Evolutionary conservation across 2,329 filamentous ascomycete genomes (phyloP).

Genomic region (Exophiala oligosperma): DNA sequence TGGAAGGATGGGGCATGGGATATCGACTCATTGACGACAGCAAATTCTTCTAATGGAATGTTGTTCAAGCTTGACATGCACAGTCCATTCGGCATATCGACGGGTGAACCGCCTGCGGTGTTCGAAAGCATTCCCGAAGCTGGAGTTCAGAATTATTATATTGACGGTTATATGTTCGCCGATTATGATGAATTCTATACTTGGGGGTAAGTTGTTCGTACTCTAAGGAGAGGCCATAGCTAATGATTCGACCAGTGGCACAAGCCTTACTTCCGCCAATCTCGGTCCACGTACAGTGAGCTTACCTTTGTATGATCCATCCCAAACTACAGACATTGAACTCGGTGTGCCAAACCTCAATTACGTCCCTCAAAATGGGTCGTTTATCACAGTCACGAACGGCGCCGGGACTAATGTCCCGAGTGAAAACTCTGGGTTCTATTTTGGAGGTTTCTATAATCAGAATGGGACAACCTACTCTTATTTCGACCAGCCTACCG

Average conservation of each 20-base stretch:
- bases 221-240: slow-evolving; percentile 35
- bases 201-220: slow-evolving; percentile 49
- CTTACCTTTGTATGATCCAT: slow-evolving; percentile 9
- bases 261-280: neutral
- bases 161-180: slow-evolving; percentile 64
- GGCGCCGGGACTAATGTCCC: slow-evolving; percentile 49
- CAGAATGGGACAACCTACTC: slow-evolving; percentile 34
- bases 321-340: slow-evolving; percentile 41
- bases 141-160: slow-evolving; percentile 52
- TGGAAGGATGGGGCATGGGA: slow-evolving; percentile 6
- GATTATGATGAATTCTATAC: slow-evolving; percentile 65
- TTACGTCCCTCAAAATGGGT: no score
- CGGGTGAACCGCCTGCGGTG: slow-evolving; percentile 55
- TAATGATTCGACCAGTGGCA: slow-evolving; percentile 54
- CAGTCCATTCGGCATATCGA: slow-evolving; percentile 53
- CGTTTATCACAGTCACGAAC: no score
- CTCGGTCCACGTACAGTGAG: slow-evolving; percentile 4
- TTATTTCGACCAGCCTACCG: slow-evolving; percentile 27
- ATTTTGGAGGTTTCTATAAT: slow-evolving; percentile 64
- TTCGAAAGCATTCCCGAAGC: slow-evolving; percentile 50
- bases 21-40: neutral
- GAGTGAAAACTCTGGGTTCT: slow-evolving; percentile 68
- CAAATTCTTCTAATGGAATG: slow-evolving; percentile 55
- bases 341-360: no score
- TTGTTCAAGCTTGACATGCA: slow-evolving; percentile 62